Base-by-base conservation (phyloP, 1,284 basidiomycete genomes). In the Ustilago trichophora region DNA sequence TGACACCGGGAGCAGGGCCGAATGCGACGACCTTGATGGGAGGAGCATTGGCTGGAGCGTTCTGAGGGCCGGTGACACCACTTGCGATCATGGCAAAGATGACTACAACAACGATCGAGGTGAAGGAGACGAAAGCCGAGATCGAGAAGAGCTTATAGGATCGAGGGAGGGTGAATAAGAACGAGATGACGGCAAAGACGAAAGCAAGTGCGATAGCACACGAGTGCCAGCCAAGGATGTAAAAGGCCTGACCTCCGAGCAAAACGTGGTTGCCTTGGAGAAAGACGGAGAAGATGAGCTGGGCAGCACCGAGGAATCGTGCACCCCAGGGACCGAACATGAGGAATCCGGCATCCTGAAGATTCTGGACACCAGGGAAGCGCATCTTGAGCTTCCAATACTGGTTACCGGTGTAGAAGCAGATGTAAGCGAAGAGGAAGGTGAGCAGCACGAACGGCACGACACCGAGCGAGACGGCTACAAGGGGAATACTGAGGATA, bases 81-180 rank as follows among this genome's bases (percentile, higher is more conserved):
- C 66, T 65, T 8, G 76, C 64, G 24, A 78, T 75, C 74, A 78
- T 76, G 32, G 69, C 72, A 44, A 75, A 64, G 54, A 75, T 58
- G 31, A 77, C 72, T 13, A 72, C 72, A 18, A 50, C 49, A 19
- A 76, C 46, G 45, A 77, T 77, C n/a, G 73, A 75, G 22, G 43
- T 56, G 60, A 77, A 76, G 7, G 73, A 75, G 21, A 72, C 73
- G 32, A 72, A 67, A 7, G 74, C 71, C 25, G 53, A 53, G 42
- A 59, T 44, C 6, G 74, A 58, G 40, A 77, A 77, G 41, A 77
- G 57, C 54, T 70, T 69, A 69, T 75, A 75, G 21, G 65, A 70
- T 32, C 75, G 62, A 15, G 75, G 73, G 19, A 77, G 59, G 19
- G 68, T 74, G 47, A 76, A 72, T 31, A 77, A 4, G 66, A 70